Evolutionary conservation across 352 stramenopile genomes (phyloP).

Genomic region (Globisporangium paroecandrum): DNA sequence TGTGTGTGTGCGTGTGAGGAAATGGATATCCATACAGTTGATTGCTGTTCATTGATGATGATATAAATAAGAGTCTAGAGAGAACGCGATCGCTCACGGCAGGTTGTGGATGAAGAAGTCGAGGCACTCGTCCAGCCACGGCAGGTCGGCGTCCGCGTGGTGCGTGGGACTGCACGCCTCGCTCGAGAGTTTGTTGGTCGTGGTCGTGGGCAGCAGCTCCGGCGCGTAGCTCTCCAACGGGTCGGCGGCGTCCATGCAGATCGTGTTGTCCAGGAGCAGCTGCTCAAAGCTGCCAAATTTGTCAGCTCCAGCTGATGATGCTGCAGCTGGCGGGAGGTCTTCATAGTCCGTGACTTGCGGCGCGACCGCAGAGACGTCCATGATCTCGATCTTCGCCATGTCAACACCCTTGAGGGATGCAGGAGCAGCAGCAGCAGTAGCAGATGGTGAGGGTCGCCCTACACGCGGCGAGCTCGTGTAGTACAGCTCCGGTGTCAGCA

Average conservation of each 20-base stretch:
- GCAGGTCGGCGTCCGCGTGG: constrained; percentile 19
- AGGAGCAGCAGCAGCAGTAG: neutral
- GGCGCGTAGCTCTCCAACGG: neutral
- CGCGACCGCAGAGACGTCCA: constrained; percentile 1
- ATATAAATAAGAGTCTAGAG: neutral
- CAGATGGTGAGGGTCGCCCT: neutral
- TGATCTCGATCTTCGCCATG: constrained; percentile 5
- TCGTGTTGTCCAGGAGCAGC: constrained; percentile 12
- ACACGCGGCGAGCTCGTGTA: constrained; percentile 7
- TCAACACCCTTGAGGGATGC: constrained; percentile 4
- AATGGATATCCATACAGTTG: neutral
- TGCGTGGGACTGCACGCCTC: constrained; percentile 9
- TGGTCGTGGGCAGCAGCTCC: neutral
- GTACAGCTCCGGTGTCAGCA: constrained; percentile 3
- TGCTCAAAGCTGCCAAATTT: constrained; percentile 14
- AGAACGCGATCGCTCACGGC: neutral
- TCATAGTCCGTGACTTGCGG: neutral
- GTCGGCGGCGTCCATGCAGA: neutral
- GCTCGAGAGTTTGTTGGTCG: neutral
- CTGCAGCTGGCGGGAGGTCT: neutral
- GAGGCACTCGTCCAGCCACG: constrained; percentile 26
- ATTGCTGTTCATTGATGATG: neutral
- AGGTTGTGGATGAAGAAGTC: constrained; percentile 30
- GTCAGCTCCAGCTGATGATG: neutral
- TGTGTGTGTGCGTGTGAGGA: no score